Base-by-base conservation (phyloP, 2,329 filamentous ascomycete genomes). In the Fusarium domesticum region DNA sequence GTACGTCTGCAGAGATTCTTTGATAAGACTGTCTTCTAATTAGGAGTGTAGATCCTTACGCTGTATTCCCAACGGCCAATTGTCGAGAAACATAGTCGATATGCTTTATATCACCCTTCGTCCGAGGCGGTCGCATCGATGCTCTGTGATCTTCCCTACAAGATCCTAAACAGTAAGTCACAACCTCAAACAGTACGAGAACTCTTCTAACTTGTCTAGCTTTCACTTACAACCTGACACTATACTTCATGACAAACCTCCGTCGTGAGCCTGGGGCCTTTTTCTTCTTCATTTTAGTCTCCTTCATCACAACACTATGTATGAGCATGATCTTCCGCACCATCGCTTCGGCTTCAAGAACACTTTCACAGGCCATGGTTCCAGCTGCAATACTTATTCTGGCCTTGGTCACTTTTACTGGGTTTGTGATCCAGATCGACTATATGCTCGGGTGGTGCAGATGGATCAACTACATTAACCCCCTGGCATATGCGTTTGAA, bases 391-490 rank as follows among this genome's bases (percentile, higher is more conserved):
- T 73, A 3, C 59, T 73, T 14, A 59, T 62, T 6, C 47, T 63
- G 0, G 58, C 57, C 3, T 2, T 64, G 1, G 48, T 63, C 0
- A 63, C 52, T 0, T 64, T 65, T 48, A 80, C 77, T 1, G 78
- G 74, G 51, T 77, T 82, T 47, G 61, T 69, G 8, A 69, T 71
- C 16, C 62, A 60, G 2, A 56, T 57, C 0, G 45, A 56, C 3
- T 62, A 64, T 61, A 85, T 81, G 79, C 70, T 78, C 11, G 78
- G 74, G 1, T 87, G 83, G 81, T 78, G 78, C 31, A 68, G 77
- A 31, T 86, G 83, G 83, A 82, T 86, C 47, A 80, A 78, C 47
- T 84, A 83, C 53, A 65, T 84, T 36, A 75, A 85, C 45, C 80
- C 81, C 2, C 73, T 85, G 6, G 76, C 74, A 0, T 85, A 85